Base-by-base conservation (phyloP, 495 filamentous ascomycete genomes). In the Tricharina praecox region DNA sequence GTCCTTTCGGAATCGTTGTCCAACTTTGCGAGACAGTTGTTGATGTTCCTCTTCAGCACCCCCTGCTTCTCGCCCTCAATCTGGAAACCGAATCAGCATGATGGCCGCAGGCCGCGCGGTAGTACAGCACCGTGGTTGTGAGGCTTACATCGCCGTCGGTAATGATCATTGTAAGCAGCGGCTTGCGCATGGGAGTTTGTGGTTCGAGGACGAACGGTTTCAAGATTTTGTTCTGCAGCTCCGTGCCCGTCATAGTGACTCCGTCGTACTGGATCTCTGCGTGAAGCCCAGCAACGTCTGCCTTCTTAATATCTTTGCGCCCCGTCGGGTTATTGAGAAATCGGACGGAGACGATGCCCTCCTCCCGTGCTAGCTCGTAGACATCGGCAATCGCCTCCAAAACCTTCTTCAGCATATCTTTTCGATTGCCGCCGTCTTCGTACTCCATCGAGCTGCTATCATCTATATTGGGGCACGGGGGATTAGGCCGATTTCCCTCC, bases 391-490 rank as follows among this genome's bases (percentile, higher is more conserved):
- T 73, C 2, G 74, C 64, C 8, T 67, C 60, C 13, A 82, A 60
- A 46, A 77, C 76, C 23, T 74, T 59, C 47, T 67, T 63, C 24
- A 81, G 63, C 46, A 77, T 76, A 5, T 71, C 63, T 61, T 75
- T 77, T 30, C 78, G 70, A 26, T 72, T 61, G 47, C 69, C 67
- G 0, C 37, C 38, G 52, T 78, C 75, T 50, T 77, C 71, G 26
- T 78, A 73, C 32, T 67, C 63, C 61, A 82, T 82, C n/a, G 79
- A 81, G 18, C 73, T 73, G 58, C 73, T 79, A 59, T 82, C 77
- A 59, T 81, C 78, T 59, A 18, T 7, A 4, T 3, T 13, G 28
- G 7, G 13, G 13, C 28, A 32, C 28, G 28, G 13, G 5, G 28
- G 28, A 32, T n/a, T n/a, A 32, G 28, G 28, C 28, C 13, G 5